Conservation (phyloP, 306 rosid genomes). For the Gillenia trifoliata region DNA sequence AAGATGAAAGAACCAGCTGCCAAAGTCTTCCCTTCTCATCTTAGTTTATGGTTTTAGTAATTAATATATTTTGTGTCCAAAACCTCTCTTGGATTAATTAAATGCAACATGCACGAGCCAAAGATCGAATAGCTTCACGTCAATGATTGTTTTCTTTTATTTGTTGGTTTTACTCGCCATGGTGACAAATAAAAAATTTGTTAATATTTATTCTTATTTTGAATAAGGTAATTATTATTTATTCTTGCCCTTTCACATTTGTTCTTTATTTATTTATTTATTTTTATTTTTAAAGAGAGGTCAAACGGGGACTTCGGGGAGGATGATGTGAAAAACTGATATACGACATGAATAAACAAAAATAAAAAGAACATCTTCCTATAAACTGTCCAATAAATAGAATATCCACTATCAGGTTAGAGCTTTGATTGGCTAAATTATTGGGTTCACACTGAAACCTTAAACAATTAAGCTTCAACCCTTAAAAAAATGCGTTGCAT, state of each 20-base stretch:
- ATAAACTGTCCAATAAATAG: background rate
- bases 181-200: background rate
- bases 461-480: background rate
- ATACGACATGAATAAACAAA: too few relatives aligned
- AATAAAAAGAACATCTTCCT: background rate
- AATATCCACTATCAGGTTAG: too few relatives aligned
- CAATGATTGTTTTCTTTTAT: background rate
- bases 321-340: background rate
- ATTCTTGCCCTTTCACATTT: background rate
- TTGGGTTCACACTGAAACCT: background rate
- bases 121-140: background rate
- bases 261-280: background rate
- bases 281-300: too few relatives aligned
- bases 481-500: background rate
- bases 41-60: too few relatives aligned
- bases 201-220: background rate
- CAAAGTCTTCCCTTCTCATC: background rate
- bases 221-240: background rate
- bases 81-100: background rate
- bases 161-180: background rate
- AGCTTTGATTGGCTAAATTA: too few relatives aligned
- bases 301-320: background rate
- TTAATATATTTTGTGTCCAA: too few relatives aligned
- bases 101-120: background rate
- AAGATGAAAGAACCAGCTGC: too few relatives aligned